These are phyloP conservation scores for Paramecium pentaurelia DNA, from an alignment of 73 alveolate species.

Conservation along the genomic window DNA sequence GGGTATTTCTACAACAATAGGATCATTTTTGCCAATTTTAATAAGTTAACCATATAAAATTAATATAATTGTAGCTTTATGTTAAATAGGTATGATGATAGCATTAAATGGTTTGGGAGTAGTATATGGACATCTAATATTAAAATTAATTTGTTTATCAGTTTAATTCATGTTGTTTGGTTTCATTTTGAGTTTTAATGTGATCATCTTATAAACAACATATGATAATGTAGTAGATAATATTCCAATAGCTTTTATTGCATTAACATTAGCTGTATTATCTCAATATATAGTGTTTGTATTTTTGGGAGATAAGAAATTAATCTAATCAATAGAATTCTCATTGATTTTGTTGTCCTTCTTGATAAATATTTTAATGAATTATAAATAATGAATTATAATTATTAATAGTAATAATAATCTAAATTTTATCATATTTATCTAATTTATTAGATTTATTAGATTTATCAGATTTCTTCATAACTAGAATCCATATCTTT, in stretches of 20 bases:
- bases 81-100: background rate
- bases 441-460: background rate
- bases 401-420: background rate
- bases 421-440: background rate
- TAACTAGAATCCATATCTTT: background rate
- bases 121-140: background rate
- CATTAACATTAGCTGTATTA: background rate
- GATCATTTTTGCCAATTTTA: background rate
- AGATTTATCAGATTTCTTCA: background rate
- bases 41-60: background rate
- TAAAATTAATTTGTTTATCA: background rate
- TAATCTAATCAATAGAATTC: background rate
- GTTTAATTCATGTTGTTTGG: background rate
- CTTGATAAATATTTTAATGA: background rate
- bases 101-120: background rate
- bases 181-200: background rate
- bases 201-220: background rate
- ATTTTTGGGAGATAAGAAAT: background rate
- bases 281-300: background rate
- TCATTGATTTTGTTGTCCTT: background rate
- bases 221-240: constrained; percentile 1
- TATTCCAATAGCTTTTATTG: background rate
- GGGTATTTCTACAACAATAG: background rate
- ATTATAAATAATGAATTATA: background rate
- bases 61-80: background rate